These are phyloP conservation scores for Danielozyma ontarioensis DNA, from an alignment of 805 yeast species.

Conservation along the genomic window DNA sequence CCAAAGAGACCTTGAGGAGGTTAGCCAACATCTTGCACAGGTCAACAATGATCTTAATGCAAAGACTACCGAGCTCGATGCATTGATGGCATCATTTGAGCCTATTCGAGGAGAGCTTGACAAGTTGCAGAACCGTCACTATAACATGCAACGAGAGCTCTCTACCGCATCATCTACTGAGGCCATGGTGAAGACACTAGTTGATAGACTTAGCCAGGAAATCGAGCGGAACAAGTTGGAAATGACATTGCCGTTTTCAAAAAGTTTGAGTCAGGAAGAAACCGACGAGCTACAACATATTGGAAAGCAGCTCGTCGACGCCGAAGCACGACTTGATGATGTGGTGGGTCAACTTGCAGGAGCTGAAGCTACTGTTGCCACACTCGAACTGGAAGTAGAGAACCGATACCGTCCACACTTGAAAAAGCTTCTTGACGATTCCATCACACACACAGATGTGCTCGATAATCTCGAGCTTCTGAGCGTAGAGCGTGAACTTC, in stretches of 20 bases:
- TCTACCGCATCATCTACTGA: slow-evolving; percentile 31
- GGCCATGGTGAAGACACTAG: slow-evolving; percentile 29
- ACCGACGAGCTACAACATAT: slow-evolving; percentile 31
- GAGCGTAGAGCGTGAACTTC: slow-evolving; percentile 18
- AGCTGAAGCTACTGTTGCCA: slow-evolving; percentile 43
- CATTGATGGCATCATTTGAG: slow-evolving; percentile 36
- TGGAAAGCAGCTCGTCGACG: slow-evolving; percentile 25
- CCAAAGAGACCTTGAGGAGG: slow-evolving; percentile 28
- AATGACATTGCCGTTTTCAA: too few species aligned
- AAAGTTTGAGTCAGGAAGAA: slow-evolving; percentile 49
- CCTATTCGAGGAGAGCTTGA: slow-evolving; percentile 39
- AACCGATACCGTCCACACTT: slow-evolving; percentile 53
- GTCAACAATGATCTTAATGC: slow-evolving; percentile 40
- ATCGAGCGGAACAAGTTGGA: slow-evolving; percentile 38
- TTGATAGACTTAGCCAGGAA: slow-evolving; percentile 45
- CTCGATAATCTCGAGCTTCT: slow-evolving; percentile 5
- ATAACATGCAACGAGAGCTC: slow-evolving; percentile 41
- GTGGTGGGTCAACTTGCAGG: slow-evolving; percentile 36
- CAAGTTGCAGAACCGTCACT: slow-evolving; percentile 35
- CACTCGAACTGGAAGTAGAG: slow-evolving; percentile 50
- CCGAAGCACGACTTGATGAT: slow-evolving; percentile 37
- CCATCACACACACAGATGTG: neutral
- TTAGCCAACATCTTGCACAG: slow-evolving; percentile 50
- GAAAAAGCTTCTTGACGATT: slow-evolving; percentile 11
- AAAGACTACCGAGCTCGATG: slow-evolving; percentile 38